Conservation (phyloP, 2,329 filamentous ascomycete species). For the Fusarium euwallaceae region DNA sequence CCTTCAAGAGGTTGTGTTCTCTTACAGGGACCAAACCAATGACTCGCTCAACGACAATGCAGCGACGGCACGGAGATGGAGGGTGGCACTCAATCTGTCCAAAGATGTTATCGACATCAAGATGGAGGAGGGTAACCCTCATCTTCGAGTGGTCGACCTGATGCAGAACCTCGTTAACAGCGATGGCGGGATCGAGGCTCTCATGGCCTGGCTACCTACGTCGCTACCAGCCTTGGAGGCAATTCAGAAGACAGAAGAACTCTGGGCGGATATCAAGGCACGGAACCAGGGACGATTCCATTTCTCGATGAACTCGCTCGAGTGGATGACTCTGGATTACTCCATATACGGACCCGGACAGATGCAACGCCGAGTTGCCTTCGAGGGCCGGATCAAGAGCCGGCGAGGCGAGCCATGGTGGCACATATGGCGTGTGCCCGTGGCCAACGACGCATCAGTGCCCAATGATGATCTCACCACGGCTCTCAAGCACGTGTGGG, state of each 20-base stretch:
- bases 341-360: slow-evolving; percentile 50
- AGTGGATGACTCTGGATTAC: slow-evolving; percentile 71
- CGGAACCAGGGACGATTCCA: slow-evolving; percentile 62
- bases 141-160: slow-evolving; percentile 72
- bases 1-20: slow-evolving; percentile 75
- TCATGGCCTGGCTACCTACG: slow-evolving; percentile 66
- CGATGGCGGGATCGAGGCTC: slow-evolving; percentile 63
- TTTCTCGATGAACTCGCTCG: slow-evolving; percentile 66
- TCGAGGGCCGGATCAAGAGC: slow-evolving; percentile 66
- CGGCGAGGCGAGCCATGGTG: slow-evolving; percentile 65
- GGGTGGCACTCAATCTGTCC: slow-evolving; percentile 70
- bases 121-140: slow-evolving; percentile 75
- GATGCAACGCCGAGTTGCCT: slow-evolving; percentile 55
- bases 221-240: slow-evolving; percentile 76
- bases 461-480: slow-evolving; percentile 53
- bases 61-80: slow-evolving; percentile 55
- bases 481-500: slow-evolving; percentile 61
- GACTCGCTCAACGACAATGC: slow-evolving; percentile 5
- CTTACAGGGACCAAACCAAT: slow-evolving; percentile 64
- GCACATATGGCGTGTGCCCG: slow-evolving; percentile 59
- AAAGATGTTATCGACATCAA: slow-evolving; percentile 67
- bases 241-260: slow-evolving; percentile 70
- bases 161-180: slow-evolving; percentile 71
- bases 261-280: slow-evolving; percentile 60
- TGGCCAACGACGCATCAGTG: slow-evolving; percentile 20